phyloP scores from a whole-genome alignment of 768 basidiomycete species.

The Tricholoma sp. region DNA sequence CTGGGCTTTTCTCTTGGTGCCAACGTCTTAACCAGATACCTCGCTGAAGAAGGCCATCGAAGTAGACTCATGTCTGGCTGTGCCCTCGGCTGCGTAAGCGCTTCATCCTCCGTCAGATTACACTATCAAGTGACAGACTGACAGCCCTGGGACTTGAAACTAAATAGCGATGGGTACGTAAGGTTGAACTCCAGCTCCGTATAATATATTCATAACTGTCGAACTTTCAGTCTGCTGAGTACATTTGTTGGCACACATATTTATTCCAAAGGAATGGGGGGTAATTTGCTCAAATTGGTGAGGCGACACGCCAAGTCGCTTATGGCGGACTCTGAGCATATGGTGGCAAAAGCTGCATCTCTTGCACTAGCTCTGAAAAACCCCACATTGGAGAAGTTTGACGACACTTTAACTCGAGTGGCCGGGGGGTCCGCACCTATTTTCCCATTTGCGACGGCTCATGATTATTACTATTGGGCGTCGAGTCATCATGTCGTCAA shows the following conservation, averaged over 20 bases:
- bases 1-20: slow-evolving; percentile 94
- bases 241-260: slow-evolving; percentile 54
- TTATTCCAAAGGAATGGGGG: slow-evolving; percentile 77
- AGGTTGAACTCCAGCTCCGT: slow-evolving; percentile 1
- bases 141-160: slow-evolving; percentile 50
- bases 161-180: slow-evolving; percentile 43
- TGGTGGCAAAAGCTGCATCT: slow-evolving; percentile 43
- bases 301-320: slow-evolving; percentile 45
- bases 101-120: slow-evolving; percentile 8
- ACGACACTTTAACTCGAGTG: slow-evolving; percentile 58
- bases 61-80: slow-evolving; percentile 63
- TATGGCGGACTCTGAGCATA: slow-evolving; percentile 44
- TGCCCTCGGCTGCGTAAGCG: slow-evolving; percentile 69
- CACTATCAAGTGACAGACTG: slow-evolving; percentile 16
- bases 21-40: slow-evolving; percentile 83
- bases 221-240: slow-evolving; percentile 41
- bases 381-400: slow-evolving; percentile 54
- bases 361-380: slow-evolving; percentile 43
- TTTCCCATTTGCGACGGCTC: slow-evolving; percentile 42
- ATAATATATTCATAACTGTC: slow-evolving; percentile 8
- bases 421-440: slow-evolving; percentile 61
- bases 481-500: slow-evolving; percentile 59
- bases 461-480: slow-evolving; percentile 45
- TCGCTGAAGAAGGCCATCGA: slow-evolving; percentile 73
- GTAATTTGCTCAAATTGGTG: slow-evolving; percentile 59